phyloP scores from a whole-genome alignment of 139 green algal genomes.

The Coelastrella sp. region DNA sequence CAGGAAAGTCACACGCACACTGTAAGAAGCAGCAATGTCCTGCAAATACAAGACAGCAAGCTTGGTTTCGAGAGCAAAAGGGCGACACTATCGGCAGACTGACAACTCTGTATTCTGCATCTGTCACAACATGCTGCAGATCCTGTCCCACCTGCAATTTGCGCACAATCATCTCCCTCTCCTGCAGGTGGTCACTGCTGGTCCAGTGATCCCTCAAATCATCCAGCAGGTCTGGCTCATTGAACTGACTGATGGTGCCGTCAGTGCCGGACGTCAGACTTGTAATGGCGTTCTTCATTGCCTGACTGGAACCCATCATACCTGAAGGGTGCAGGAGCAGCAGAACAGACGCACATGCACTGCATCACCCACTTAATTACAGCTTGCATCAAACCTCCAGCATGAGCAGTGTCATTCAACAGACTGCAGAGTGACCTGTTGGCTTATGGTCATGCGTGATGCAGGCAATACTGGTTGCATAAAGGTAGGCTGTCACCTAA shows the following conservation, averaged over 20 bases:
- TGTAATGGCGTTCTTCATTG: neutral
- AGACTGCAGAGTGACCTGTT: too few species aligned
- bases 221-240: constrained; percentile 70
- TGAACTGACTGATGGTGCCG: constrained; percentile 21
- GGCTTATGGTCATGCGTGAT: too few species aligned
- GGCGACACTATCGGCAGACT: neutral
- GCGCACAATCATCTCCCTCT: constrained; percentile 52
- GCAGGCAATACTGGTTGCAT: too few species aligned
- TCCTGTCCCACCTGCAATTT: constrained; percentile 54
- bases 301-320: constrained; percentile 1
- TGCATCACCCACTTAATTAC: too few species aligned
- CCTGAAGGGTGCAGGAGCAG: neutral
- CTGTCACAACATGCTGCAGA: neutral
- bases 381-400: too few species aligned
- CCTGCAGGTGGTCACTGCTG: constrained; percentile 46
- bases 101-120: neutral
- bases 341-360: too few species aligned
- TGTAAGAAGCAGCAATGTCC: constrained; percentile 19
- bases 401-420: too few species aligned
- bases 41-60: constrained; percentile 9
- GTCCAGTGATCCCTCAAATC: constrained; percentile 79
- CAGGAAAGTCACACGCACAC: constrained; percentile 65
- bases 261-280: neutral
- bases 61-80: neutral
- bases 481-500: too few species aligned